phyloP scores from a whole-genome alignment of 1,284 basidiomycete species.

The Xerocomus amazonicus region DNA sequence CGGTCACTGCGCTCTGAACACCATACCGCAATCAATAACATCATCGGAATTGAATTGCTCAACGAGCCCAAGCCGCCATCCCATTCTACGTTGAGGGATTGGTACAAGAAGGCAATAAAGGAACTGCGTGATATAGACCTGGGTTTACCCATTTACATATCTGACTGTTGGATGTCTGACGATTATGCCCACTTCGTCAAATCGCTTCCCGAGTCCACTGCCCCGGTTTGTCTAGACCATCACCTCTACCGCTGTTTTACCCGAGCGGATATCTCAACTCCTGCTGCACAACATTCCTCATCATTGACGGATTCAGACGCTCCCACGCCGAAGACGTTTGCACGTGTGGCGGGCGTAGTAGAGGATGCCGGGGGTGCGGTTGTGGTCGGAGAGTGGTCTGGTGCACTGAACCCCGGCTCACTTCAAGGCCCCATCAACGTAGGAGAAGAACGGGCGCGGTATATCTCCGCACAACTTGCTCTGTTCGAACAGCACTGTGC shows the following conservation, averaged over 20 bases:
- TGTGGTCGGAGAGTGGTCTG: slow-evolving; percentile 85
- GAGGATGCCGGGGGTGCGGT: slow-evolving; percentile 53
- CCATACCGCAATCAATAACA: slow-evolving; percentile 47
- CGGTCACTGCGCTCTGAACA: slow-evolving; percentile 32
- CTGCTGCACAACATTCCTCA: slow-evolving; percentile 56
- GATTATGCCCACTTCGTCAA: slow-evolving; percentile 61
- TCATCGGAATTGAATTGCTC: slow-evolving; percentile 79
- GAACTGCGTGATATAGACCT: slow-evolving; percentile 54
- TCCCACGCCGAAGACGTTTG: slow-evolving; percentile 41
- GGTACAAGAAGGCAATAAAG: slow-evolving; percentile 63
- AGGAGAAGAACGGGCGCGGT: slow-evolving; percentile 48
- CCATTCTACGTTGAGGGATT: slow-evolving; percentile 50
- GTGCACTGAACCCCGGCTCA: slow-evolving; percentile 69
- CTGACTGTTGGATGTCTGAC: slow-evolving; percentile 76
- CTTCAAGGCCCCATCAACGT: slow-evolving; percentile 45
- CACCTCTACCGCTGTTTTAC: slow-evolving; percentile 88
- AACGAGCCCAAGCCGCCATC: slow-evolving; percentile 73
- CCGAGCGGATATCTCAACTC: slow-evolving; percentile 51
- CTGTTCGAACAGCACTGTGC: slow-evolving; percentile 65
- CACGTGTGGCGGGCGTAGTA: slow-evolving; percentile 42
- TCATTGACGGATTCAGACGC: slow-evolving; percentile 42
- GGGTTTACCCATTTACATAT: slow-evolving; percentile 66
- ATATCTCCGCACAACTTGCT: slow-evolving; percentile 64
- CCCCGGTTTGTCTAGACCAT: slow-evolving; percentile 71
- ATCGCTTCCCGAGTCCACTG: slow-evolving; percentile 31